Conservation (phyloP, 2,329 filamentous ascomycete species). For the Fusarium euwallaceae region DNA sequence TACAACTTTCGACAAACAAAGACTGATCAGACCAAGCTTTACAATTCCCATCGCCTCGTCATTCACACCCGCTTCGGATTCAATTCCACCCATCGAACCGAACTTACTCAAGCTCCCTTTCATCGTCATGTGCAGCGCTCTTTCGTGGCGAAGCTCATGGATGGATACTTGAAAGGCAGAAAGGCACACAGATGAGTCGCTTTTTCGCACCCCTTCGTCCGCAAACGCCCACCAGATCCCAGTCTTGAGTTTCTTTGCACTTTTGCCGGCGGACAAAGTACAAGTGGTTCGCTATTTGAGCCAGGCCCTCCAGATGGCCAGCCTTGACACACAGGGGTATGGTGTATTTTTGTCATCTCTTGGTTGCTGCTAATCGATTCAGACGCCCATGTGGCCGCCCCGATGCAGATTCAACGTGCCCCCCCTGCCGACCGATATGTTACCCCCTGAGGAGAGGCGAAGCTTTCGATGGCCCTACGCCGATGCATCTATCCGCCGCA, state of each 20-base stretch:
- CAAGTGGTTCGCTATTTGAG: not conserved
- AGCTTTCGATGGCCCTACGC: not conserved
- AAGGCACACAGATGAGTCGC: not conserved
- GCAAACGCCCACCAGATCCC: not conserved
- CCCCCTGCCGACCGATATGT: not conserved
- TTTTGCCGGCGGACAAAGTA: not conserved
- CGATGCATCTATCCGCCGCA: not conserved
- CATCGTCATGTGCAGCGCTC: not conserved
- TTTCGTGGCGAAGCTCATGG: not conserved
- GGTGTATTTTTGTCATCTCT: no score
- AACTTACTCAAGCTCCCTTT: not conserved
- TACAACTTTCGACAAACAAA: not conserved
- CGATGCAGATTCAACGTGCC: not conserved
- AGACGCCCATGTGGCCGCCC: not conserved
- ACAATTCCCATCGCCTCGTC: not conserved
- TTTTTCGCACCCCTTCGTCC: not conserved
- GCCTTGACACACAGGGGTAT: not conserved
- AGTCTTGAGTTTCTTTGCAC: not conserved
- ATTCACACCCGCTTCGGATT: not conserved
- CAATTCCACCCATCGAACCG: not conserved
- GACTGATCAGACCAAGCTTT: not conserved
- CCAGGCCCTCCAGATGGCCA: not conserved
- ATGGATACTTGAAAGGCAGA: slow-evolving; percentile 7
- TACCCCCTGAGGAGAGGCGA: not conserved
- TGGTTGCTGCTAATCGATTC: not conserved